Evolutionary conservation across 805 yeast species (phyloP).

Genomic region (Yarrowia divulgata): DNA sequence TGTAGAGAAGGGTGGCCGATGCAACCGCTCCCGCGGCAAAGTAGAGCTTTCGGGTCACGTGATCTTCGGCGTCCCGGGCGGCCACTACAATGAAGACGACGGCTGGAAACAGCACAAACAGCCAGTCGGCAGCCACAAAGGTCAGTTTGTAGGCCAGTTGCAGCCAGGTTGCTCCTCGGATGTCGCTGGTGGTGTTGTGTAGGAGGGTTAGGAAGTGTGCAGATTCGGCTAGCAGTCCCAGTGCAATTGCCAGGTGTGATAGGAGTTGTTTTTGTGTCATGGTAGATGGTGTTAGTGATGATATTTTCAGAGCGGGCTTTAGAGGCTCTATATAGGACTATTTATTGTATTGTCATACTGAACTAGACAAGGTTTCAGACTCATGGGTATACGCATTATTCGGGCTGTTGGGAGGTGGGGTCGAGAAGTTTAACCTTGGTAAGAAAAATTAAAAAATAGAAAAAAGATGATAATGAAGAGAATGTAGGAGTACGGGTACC

Average conservation of each 20-base stretch:
- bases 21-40: constrained; percentile 15
- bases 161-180: constrained; percentile 18
- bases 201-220: constrained; percentile 13
- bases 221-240: constrained; percentile 4
- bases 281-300: neutral
- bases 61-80: constrained; percentile 5
- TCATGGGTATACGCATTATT: constrained; percentile 6
- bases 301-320: neutral
- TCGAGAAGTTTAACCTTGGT: constrained; percentile 7
- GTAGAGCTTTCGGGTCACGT: constrained; percentile 9
- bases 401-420: constrained; percentile 33
- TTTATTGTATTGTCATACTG: neutral
- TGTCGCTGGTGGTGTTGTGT: constrained; percentile 9
- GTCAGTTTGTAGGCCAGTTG: constrained; percentile 12
- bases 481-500: too few species aligned
- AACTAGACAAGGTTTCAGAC: neutral
- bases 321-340: neutral
- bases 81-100: constrained; percentile 3
- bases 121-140: constrained; percentile 25
- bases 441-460: neutral
- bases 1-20: constrained; percentile 10
- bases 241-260: constrained; percentile 8
- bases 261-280: constrained; percentile 10
- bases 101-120: constrained; percentile 11
- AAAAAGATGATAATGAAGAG: too few species aligned